Evolutionary conservation across 441 rosid genomes (phyloP).

Genomic region (Sinapis alba): DNA sequence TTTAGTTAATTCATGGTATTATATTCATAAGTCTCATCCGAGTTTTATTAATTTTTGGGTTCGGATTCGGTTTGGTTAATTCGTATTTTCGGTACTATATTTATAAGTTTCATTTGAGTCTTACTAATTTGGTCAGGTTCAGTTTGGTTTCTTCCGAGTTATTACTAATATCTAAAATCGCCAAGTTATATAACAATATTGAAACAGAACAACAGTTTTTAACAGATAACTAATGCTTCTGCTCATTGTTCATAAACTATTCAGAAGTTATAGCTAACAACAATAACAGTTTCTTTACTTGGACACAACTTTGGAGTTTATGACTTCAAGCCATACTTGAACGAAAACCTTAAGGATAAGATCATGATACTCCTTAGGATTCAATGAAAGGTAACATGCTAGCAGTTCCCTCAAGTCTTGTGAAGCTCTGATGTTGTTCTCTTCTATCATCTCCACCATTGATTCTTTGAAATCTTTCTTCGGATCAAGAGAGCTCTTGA

Average conservation of each 20-base stretch:
- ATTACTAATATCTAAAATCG: too few relatives aligned
- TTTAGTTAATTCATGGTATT: too few relatives aligned
- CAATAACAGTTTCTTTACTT: not conserved
- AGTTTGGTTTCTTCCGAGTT: too few relatives aligned
- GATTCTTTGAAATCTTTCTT: constrained; percentile 67
- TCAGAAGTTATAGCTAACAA: constrained; percentile 1
- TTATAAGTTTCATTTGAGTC: too few relatives aligned
- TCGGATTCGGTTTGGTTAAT: too few relatives aligned
- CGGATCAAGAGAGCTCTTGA: constrained; percentile 60
- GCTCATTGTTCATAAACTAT: constrained; percentile 5
- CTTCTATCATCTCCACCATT: constrained; percentile 72
- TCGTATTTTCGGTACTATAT: too few relatives aligned
- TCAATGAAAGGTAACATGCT: constrained; percentile 60
- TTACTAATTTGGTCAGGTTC: too few relatives aligned
- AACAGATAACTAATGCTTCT: not conserved
- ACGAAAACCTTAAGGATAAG: constrained; percentile 58
- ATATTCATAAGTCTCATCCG: too few relatives aligned
- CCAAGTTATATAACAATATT: not conserved
- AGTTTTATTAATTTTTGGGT: too few relatives aligned
- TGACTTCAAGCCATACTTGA: constrained; percentile 57
- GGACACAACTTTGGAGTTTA: not conserved
- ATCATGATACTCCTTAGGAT: constrained; percentile 53
- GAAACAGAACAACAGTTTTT: not conserved
- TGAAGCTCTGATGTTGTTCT: constrained; percentile 52
- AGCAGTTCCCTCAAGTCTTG: constrained; percentile 66